Conservation (phyloP, 306 rosid species). For the Canavalia ensiformis region DNA sequence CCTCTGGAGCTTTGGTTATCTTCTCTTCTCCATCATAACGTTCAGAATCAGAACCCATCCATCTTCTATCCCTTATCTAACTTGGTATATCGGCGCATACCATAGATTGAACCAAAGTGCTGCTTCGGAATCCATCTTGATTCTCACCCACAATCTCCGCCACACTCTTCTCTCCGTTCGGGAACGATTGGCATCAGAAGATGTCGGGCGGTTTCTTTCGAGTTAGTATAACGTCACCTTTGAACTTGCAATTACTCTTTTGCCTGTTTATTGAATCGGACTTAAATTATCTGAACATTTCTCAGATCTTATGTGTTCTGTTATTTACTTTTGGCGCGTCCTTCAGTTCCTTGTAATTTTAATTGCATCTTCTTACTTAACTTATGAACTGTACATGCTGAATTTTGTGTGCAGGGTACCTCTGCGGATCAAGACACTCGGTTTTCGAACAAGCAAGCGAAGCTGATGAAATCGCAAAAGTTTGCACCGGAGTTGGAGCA, state of each 20-base stretch:
- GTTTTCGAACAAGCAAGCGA: constrained; percentile 97
- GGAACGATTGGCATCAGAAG: constrained; percentile 59
- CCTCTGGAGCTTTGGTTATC: neutral
- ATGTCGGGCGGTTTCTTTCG: constrained; percentile 99
- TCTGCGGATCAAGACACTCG: constrained; percentile 98
- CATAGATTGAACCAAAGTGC: neutral
- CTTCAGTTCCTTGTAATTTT: neutral
- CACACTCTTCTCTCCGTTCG: constrained; percentile 39
- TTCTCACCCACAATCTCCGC: constrained; percentile 48
- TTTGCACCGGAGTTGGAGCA: constrained; percentile 95
- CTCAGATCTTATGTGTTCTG: constrained; percentile 39
- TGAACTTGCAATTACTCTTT: neutral
- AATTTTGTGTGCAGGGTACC: constrained; percentile 74
- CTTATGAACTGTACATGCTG: constrained; percentile 16
- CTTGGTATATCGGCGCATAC: neutral
- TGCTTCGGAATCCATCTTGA: constrained; percentile 25
- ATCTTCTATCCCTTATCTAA: neutral
- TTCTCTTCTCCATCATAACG: neutral
- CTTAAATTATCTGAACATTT: constrained; percentile 34
- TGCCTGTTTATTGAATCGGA: constrained; percentile 9
- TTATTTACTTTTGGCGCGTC: neutral
- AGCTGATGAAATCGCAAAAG: constrained; percentile 94
- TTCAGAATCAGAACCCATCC: constrained; percentile 5
- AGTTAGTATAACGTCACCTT: constrained; percentile 52
- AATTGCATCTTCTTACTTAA: constrained; percentile 3